Evolutionary conservation across 164 flowering plant species (phyloP).

Genomic region (Vitis labrusca): DNA sequence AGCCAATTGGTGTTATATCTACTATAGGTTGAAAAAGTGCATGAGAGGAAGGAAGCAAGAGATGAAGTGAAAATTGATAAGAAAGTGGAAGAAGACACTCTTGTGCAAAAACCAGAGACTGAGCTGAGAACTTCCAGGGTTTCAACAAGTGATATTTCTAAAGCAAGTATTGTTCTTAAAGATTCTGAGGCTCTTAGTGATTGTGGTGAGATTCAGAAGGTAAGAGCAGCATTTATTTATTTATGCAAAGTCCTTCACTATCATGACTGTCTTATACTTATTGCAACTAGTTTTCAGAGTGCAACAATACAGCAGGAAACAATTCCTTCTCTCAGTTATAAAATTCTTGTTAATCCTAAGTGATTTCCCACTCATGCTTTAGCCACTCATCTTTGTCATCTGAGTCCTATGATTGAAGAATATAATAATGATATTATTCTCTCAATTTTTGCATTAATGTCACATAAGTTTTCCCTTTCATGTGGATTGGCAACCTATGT

Average conservation of each 20-base stretch:
- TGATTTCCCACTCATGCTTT: too few species aligned
- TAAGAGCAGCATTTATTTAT: conserved; percentile 13
- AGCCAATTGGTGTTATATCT: conserved; percentile 9
- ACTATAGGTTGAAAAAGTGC: conserved; percentile 37
- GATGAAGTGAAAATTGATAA: conserved; percentile 26
- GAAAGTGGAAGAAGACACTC: conserved; percentile 24
- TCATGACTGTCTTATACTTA: too few species aligned
- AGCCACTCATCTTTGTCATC: not conserved
- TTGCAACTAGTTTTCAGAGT: too few species aligned
- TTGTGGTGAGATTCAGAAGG: conserved; percentile 32
- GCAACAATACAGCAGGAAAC: too few species aligned
- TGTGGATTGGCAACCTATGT: not conserved
- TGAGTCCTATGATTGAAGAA: too few species aligned
- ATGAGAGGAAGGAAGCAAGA: conserved; percentile 30
- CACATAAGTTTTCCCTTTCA: not conserved
- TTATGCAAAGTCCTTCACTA: not conserved
- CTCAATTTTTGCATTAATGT: too few species aligned
- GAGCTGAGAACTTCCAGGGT: conserved; percentile 13
- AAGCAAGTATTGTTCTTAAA: conserved; percentile 20
- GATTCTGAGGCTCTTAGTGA: conserved; percentile 13
- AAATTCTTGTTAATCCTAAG: too few species aligned
- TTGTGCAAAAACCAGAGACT: conserved; percentile 15
- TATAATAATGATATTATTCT: too few species aligned
- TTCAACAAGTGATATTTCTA: conserved; percentile 13
- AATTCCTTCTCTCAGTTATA: too few species aligned